A percentile compares a stretch with the other conserved stretches of the same genome.
Evolutionary conservation across 305 asterid species (phyloP).

Genomic region (Solanum chacoense): DNA sequence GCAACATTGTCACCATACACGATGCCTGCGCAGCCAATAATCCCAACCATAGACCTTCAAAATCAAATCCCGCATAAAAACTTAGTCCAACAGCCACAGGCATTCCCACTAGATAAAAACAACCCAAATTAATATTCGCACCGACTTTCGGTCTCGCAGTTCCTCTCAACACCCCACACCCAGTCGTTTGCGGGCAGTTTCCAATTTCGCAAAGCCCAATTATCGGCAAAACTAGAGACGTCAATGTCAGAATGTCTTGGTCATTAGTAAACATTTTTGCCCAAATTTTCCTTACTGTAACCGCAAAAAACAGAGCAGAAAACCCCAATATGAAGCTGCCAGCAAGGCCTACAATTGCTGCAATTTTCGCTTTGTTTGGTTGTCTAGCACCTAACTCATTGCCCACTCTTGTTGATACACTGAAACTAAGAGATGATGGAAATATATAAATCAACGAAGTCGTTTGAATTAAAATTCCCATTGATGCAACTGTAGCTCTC

Average conservation of each 20-base stretch:
- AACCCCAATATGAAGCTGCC: constrained; percentile 23
- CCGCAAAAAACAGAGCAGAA: constrained; percentile 25
- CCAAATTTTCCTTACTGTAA: constrained; percentile 27
- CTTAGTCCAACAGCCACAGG: constrained; percentile 24
- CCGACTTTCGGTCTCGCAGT: constrained; percentile 35
- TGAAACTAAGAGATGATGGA: constrained; percentile 35
- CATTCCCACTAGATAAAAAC: constrained; percentile 39
- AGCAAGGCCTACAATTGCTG: constrained; percentile 23
- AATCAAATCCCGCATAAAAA: constrained; percentile 22
- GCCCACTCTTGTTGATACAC: constrained; percentile 37
- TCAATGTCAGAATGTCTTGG: constrained; percentile 19
- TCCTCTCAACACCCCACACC: constrained; percentile 37
- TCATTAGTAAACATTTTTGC: constrained; percentile 28
- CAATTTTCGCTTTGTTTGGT: constrained; percentile 24
- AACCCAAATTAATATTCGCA: constrained; percentile 34
- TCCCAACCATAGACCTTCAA: constrained; percentile 41
- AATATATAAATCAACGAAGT: constrained; percentile 36
- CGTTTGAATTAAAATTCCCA: constrained; percentile 37
- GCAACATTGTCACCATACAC: constrained; percentile 33
- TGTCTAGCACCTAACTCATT: constrained; percentile 28
- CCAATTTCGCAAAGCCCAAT: constrained; percentile 42
- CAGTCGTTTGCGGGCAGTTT: constrained; percentile 33
- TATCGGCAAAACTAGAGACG: constrained; percentile 26
- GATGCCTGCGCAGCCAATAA: constrained; percentile 33
- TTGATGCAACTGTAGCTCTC: constrained; percentile 33